These are phyloP conservation scores for Leccinum broughii DNA, from an alignment of 768 basidiomycete genomes.

Conservation along the genomic window DNA sequence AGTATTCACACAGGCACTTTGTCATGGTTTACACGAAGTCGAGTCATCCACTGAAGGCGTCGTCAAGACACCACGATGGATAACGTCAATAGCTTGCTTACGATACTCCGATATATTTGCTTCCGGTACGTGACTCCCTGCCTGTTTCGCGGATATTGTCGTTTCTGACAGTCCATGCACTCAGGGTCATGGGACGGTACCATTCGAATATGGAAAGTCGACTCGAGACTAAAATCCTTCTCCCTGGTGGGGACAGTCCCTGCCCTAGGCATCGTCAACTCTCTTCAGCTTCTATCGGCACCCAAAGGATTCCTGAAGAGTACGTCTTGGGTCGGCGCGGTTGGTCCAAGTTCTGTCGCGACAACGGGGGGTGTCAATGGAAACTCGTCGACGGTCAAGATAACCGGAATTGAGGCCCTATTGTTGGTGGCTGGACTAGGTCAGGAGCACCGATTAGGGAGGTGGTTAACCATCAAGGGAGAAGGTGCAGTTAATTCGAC, in stretches of 20 bases:
- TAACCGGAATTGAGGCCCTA: conserved; percentile 35
- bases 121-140: conserved; percentile 58
- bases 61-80: conserved; percentile 84
- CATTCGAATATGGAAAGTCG: conserved; percentile 90
- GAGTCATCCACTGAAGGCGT: conserved; percentile 72
- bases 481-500: conserved; percentile 72
- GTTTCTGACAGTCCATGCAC: conserved; percentile 4
- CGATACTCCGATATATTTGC: conserved; percentile 90
- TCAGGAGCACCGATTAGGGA: conserved; percentile 86
- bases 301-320: conserved; percentile 42
- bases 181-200: conserved; percentile 92
- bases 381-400: conserved; percentile 26
- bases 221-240: conserved; percentile 77
- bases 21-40: conserved; percentile 81
- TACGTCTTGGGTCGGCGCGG: conserved; percentile 41
- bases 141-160: not conserved
- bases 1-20: conserved; percentile 78
- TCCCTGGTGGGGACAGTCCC: conserved; percentile 60
- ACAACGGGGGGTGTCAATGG: not conserved
- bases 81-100: conserved; percentile 79
- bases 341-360: not conserved
- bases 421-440: conserved; percentile 80
- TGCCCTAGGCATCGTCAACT: conserved; percentile 84
- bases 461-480: conserved; percentile 82
- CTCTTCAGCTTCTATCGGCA: conserved; percentile 74